Base-by-base conservation (phyloP, 176 grass and related monocot species). In the bread wheat (Triticum aestivum) region DNA sequence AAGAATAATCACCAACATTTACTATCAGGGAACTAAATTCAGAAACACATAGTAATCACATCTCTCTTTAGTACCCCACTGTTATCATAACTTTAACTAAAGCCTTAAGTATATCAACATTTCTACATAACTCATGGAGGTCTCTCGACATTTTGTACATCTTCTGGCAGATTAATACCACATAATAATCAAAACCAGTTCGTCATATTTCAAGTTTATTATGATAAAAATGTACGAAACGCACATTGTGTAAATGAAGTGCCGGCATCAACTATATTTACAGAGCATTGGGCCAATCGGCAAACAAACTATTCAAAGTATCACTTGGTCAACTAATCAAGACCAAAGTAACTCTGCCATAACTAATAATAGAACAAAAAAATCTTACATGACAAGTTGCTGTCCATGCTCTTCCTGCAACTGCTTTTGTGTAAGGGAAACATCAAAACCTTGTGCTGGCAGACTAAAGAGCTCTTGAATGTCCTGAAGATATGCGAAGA, bases 381-480 rank as follows among this genome's bases (percentile, higher is more conserved):
- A 18, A 29, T 47, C 86, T 83, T 89, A 98, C 96, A 90, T 86
- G 11, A 45, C 51, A 84, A 90, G 61, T 81, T 98, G 96, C 6
- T 89, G 89, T 74, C 82, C 92, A 84, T 98, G 93, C 82, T 98
- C 93, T 88, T 98, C 92, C 62, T 94, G 92, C 69, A 98, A 88
- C 75, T 94, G 96, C 67, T 90, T 76, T 24, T 98, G 93, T 5
- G 93, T 90, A 26, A 94, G 82, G 8, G 96, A 98, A 86, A 98
- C 84, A 92, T 98, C 92, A 88, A 98, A 96, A 15, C 96, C 96
- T 89, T 96, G 84, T 79, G 61, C 18, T 15, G 96, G 96, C 65
- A 98, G 64, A 80, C 90, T 98, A 68, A 98, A 96, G 74, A 98
- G 88, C 82, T 98, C 93, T 73, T 88, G 86, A 59, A 98, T 80